Base-by-base conservation (phyloP, 106 monocot species). In the Dactylorhiza incarnata region DNA sequence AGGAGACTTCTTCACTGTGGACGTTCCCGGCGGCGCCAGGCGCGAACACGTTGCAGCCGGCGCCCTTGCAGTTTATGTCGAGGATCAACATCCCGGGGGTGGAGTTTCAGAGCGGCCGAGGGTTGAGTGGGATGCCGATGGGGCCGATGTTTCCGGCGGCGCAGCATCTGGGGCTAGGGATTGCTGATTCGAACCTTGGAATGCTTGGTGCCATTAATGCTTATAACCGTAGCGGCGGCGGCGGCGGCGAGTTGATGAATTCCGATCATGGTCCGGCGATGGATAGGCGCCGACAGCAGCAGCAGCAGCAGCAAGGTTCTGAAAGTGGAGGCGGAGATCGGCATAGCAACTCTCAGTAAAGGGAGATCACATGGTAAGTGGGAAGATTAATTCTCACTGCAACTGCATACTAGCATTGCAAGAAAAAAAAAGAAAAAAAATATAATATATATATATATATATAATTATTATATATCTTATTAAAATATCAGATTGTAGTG, bases 41-140 rank as follows among this genome's bases (percentile, higher is more conserved):
- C n/a, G 85, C 77, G 11, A 43, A 68, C 75, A 86, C 92, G 13
- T 81, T 92, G 5, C 92, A 88, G 56, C 37, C 37, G n/a, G 89
- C 95, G 10, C 92, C 95, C 20, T 79, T 95, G 1, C 95, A 92
- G 50, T 95, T 95, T 87, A 91, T 95, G 95, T 83, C 92, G 7
- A 79, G 91, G 67, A 75, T 92, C n/a, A 90, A 85, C 48, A 65
- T 88, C 48, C 69, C 89, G 20, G 83, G 81, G 6, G 82, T 77
- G 0, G 49, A 24, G 61, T 23, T 82, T 11, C 84, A 82, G 0
- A 79, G 83, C 65, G 86, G 86, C 37, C 83, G 85, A 6, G 80
- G 72, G 5, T 17, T 62, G 62, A 49, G 63, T 7, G 78, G 51
- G 26, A 26, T 85, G 76, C 85, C 82, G 71, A 62, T 90, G 47